Evolutionary conservation across 345 rosid genomes (phyloP).

Genomic region (Brassica napus): Da-Ae NC_063442.1:3782001-3782500

Average conservation of each 20-base stretch:
- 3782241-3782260: constrained; percentile 17
- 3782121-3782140: no score
- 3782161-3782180: no score
- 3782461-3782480: background rate
- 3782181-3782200: background rate
- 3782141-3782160: no score
- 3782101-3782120: no score
- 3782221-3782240: constrained; percentile 4
- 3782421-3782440: constrained; percentile 4
- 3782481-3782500: background rate
- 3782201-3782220: constrained; percentile 13
- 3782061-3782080: no score
- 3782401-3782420: constrained; percentile 65
- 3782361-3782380: constrained; percentile 5
- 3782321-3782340: background rate
- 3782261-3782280: constrained; percentile 2
- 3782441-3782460: constrained; percentile 5
- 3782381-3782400: constrained; percentile 23
- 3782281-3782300: background rate
- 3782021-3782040: background rate
- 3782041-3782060: background rate
- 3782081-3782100: no score
- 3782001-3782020: background rate
- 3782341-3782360: background rate
- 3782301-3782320: background rate